Base-by-base conservation (phyloP, 176 grass and related monocot species). In the Zea luxurians region DNA sequence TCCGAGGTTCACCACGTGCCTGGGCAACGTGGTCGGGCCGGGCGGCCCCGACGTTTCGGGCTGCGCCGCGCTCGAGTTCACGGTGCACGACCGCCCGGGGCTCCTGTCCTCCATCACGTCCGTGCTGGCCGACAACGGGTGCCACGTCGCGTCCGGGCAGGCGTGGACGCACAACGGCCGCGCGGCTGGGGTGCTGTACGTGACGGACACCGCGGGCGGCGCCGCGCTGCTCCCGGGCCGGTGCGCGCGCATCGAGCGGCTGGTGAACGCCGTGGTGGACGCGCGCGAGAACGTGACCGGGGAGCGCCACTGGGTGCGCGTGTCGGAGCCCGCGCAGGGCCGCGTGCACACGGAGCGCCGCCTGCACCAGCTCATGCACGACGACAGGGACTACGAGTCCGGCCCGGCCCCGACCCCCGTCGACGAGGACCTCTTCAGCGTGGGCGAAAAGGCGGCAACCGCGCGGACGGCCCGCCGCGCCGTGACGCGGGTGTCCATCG, bases 321-420 rank as follows among this genome's bases (percentile, higher is more conserved):
- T 88, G 75, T 83, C 71, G 37, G 86, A 84, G 38, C 80, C 89
- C 35, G 82, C 35, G 79, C 69, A 73, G 6, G 85, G 84, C 45
- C 88, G 84, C 82, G 76, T 90, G 4, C 93, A 92, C 88, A 81
- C 85, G 62, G 90, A 96, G 76, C 85, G 90, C 0, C 53, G 89
- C 10, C 82, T 93, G 55, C 90, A 92, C 87, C 90, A 92, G 87
- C 78, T 96, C 17, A 90, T 92, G 93, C 66, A 82, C 47, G 85
- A 96, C 72, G 93, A 92, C 66, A 12, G 76, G 10, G 85, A 92
- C 85, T 97, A 90, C 79, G 87, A 90, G 68, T 64, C 53, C 13
- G 83, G 77, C 4, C 89, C 86, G 5, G 75, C 86, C 0, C 75
- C 83, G 38, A 85, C 82, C 74, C 78, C 84, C 11, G 77, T 83